A percentile compares a stretch with the other conserved stretches of the same genome.
phyloP scores from a whole-genome alignment of 176 grass and related monocot genomes.

The Oryza coarctata region DNA sequence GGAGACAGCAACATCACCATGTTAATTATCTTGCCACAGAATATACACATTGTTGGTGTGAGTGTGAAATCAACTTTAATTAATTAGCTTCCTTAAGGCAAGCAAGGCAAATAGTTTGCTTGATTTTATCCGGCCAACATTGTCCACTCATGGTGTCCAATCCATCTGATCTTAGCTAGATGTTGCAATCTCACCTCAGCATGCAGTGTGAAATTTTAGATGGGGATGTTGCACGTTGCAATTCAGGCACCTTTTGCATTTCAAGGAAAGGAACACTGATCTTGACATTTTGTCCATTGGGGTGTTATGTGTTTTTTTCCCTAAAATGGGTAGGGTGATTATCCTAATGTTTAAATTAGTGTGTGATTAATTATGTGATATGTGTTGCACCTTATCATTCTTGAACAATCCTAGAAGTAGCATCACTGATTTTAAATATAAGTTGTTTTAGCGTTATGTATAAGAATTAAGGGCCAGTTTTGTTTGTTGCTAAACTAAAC shows the following conservation, averaged over 20 bases:
- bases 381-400: background rate
- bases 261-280: constrained; percentile 3
- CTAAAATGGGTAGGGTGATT: background rate
- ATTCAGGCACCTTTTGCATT: background rate
- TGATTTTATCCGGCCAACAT: background rate
- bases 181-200: background rate
- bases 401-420: background rate
- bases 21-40: background rate
- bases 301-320: background rate
- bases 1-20: background rate
- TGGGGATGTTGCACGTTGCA: constrained; percentile 21
- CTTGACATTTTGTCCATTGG: background rate
- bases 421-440: background rate
- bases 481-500: too few species aligned
- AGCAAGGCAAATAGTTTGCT: background rate
- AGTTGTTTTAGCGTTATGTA: background rate
- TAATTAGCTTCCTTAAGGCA: background rate
- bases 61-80: background rate
- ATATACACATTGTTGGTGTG: background rate
- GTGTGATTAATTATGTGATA: background rate
- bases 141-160: background rate
- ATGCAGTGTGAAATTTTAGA: background rate
- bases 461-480: background rate
- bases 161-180: background rate
- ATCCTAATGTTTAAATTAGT: background rate